Percentiles rank a stretch among this genome's conserved stretches.
Conservation (phyloP, 495 filamentous ascomycete genomes). For the Tuber indicum region DNA sequence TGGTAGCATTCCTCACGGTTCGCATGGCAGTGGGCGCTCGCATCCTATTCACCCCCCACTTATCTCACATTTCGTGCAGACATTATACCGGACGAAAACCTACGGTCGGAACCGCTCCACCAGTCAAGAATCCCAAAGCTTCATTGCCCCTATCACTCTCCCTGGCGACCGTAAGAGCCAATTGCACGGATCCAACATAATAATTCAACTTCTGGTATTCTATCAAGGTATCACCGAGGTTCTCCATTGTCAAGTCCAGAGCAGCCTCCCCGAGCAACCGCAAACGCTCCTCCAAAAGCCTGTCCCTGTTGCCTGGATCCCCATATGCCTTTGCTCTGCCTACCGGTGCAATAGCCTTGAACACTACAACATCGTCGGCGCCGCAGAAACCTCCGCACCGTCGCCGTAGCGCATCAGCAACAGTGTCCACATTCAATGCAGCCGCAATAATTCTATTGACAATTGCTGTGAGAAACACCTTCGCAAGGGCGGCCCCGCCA, state of each 20-base stretch:
- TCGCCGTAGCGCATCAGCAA: constrained; percentile 83
- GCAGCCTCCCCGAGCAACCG: constrained; percentile 83
- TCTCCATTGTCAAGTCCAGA: constrained; percentile 67
- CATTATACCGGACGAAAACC: constrained; percentile 11
- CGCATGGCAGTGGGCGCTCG: constrained; percentile 58
- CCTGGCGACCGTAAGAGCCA: constrained; percentile 71
- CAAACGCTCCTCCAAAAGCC: constrained; percentile 76
- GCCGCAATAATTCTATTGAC: constrained; percentile 95
- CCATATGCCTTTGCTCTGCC: constrained; percentile 73
- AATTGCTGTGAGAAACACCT: constrained; percentile 93
- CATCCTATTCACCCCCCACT: constrained; percentile 54
- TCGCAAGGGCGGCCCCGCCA: constrained; percentile 82
- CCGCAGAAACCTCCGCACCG: constrained; percentile 95
- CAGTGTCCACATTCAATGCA: constrained; percentile 92
- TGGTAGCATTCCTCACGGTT: constrained; percentile 74
- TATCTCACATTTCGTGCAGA: neutral
- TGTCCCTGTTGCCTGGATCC: constrained; percentile 61
- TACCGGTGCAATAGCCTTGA: constrained; percentile 92
- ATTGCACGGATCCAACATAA: constrained; percentile 89
- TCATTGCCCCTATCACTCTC: constrained; percentile 77
- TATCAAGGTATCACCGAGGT: constrained; percentile 66
- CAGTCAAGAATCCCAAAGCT: constrained; percentile 68
- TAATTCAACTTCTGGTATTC: constrained; percentile 76
- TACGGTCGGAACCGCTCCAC: constrained; percentile 54
- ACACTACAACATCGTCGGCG: constrained; percentile 90